Conservation (phyloP, 2,329 filamentous ascomycete genomes). For the Aspergillus novoparasiticus region DNA sequence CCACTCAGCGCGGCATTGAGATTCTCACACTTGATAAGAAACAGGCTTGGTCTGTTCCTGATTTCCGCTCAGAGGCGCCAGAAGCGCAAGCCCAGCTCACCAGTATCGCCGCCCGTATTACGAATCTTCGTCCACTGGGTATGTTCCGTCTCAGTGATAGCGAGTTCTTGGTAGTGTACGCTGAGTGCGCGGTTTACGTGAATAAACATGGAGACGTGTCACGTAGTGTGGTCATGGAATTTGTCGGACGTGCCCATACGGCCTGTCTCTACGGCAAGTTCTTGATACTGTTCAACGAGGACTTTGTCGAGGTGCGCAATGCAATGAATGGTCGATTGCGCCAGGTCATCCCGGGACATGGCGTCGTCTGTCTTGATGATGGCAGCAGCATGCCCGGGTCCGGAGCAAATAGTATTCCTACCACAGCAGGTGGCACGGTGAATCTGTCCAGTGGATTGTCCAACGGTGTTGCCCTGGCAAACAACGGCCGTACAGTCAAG, state of each 20-base stretch:
- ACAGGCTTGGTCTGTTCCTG: conserved; percentile 89
- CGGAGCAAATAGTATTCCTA: conserved; percentile 48
- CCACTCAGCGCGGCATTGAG: conserved; percentile 90
- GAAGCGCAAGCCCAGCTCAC: conserved; percentile 64
- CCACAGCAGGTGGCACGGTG: conserved; percentile 30
- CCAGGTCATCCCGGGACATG: conserved; percentile 90
- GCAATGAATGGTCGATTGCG: conserved; percentile 91
- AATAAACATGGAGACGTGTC: conserved; percentile 97
- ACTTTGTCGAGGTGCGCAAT: conserved; percentile 96
- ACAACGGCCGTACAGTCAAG: conserved; percentile 75
- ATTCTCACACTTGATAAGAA: conserved; percentile 97
- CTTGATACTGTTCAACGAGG: conserved; percentile 88
- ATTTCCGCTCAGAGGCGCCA: conserved; percentile 67
- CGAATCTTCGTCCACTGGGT: conserved; percentile 80
- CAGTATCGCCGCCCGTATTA: conserved; percentile 82
- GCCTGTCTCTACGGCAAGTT: conserved; percentile 92
- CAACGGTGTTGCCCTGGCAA: conserved; percentile 39
- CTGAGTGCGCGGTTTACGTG: conserved; percentile 95
- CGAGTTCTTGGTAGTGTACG: conserved; percentile 91
- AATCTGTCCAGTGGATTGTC: conserved; percentile 32
- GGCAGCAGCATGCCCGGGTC: conserved; percentile 52
- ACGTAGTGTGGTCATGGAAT: conserved; percentile 95
- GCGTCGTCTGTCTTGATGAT: conserved; percentile 89
- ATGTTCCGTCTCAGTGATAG: conserved; percentile 95
- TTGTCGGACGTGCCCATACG: conserved; percentile 87